phyloP scores from a whole-genome alignment of 139 green algal genomes.

The Chlorella sp. region DNA sequence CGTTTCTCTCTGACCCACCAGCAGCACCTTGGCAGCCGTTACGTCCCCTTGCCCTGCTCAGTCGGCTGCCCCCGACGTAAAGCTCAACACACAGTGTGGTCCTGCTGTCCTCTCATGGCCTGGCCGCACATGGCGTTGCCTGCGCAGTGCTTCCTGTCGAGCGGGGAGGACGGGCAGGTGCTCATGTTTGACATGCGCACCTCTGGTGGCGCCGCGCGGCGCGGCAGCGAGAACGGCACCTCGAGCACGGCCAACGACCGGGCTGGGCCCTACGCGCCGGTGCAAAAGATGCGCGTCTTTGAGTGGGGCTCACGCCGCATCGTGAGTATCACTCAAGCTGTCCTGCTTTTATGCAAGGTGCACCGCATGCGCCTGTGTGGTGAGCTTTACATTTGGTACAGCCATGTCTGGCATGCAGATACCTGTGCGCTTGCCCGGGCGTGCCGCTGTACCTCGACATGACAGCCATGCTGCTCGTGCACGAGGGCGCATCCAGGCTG shows the following conservation, averaged over 20 bases:
- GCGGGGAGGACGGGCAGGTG: slow-evolving; percentile 23
- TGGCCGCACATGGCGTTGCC: not conserved
- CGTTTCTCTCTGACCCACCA: not conserved
- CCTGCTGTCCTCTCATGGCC: not conserved
- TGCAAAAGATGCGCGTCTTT: not conserved
- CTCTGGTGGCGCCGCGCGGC: not conserved
- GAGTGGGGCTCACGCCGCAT: not conserved
- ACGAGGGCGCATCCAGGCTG: too few species aligned
- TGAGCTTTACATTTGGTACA: too few species aligned
- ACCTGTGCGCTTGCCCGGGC: too few species aligned
- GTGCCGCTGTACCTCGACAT: too few species aligned
- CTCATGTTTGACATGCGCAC: slow-evolving; percentile 28
- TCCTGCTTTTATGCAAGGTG: too few species aligned
- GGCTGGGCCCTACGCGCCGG: too few species aligned
- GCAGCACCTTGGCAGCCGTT: too few species aligned
- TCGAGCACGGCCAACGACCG: not conserved
- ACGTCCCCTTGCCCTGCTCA: not conserved
- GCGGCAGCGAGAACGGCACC: not conserved
- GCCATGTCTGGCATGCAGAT: too few species aligned
- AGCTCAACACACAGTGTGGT: not conserved
- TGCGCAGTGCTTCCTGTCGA: not conserved
- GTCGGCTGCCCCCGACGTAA: not conserved
- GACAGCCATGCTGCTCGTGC: too few species aligned
- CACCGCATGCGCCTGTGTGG: too few species aligned
- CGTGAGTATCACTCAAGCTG: too few species aligned